Base-by-base conservation (phyloP, 805 yeast species). In the Saccharomycopsis guyanensis region DNA sequence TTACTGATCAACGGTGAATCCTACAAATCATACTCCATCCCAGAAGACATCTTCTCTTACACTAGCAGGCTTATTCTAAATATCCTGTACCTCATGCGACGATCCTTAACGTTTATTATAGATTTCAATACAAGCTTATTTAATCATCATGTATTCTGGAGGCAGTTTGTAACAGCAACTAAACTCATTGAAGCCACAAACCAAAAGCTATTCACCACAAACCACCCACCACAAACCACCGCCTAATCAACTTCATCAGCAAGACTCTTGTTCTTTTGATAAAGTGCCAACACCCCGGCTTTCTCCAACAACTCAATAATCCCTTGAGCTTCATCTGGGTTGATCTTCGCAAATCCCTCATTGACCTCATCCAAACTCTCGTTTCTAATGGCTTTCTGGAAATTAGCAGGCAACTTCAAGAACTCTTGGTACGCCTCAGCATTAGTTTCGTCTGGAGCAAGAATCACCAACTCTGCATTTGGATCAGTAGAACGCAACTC, bases 401-500 rank as follows among this genome's bases (percentile, higher is more conserved):
- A 78, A 6, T 66, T 66, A n/a, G 63, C 61, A 0, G 87, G 80
- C 47, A 85, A 65, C 46, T 73, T 64, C 18, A 73, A 63, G 60
- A 88, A 85, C 2, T 72, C 65, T 46, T 75, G 75, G 58, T 73
- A 81, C 36, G 67, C 65, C 42, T 55, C 61, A 22, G 53, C 45
- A 49, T 70, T 74, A 41, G 74, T 63, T 42, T 74, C 77, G 18
- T 61, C 65, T 3, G 96, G 96, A 13, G 85, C 65, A 46, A 71
- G 72, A 10, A 91, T 86, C 43, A 76, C 71, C 36, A 91, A 69
- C 61, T 83, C 82, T 1, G 88, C 76, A 50, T 80, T 73, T 35
- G 93, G 95, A 63, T 91, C 97, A 47, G 88, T 73, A 0, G 96
- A 78, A 58, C 85, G 84, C 59, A 91, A 70, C 66, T 93, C 97